phyloP scores from a whole-genome alignment of 345 rosid genomes.

The Dovyalis caffra region DNA sequence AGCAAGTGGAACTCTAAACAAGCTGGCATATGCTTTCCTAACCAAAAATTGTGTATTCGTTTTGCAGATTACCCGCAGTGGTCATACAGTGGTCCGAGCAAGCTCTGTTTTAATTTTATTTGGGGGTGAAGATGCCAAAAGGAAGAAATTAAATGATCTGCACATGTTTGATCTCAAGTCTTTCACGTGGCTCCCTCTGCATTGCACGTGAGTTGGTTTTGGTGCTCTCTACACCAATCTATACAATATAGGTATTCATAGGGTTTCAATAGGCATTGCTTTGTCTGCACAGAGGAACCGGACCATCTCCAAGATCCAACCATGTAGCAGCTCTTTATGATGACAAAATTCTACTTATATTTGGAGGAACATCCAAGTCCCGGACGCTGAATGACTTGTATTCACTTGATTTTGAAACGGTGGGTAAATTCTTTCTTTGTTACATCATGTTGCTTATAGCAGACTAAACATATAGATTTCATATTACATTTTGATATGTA shows the following conservation, averaged over 20 bases:
- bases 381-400: constrained; percentile 81
- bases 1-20: neutral
- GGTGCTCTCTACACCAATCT: neutral
- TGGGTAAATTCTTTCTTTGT: constrained; percentile 26
- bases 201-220: constrained; percentile 76
- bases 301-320: constrained; percentile 82
- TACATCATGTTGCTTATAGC: constrained; percentile 2
- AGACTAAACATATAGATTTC: neutral
- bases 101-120: constrained; percentile 74
- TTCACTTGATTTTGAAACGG: constrained; percentile 96
- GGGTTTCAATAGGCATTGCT: constrained; percentile 2
- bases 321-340: constrained; percentile 87
- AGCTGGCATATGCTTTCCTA: neutral
- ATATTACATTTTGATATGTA: constrained; percentile 5
- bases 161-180: constrained; percentile 97
- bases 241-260: neutral
- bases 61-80: constrained; percentile 79
- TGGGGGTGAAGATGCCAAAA: constrained; percentile 92
- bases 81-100: constrained; percentile 90
- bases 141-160: constrained; percentile 86
- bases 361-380: constrained; percentile 89
- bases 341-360: constrained; percentile 71
- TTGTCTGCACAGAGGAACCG: constrained; percentile 60
- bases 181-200: constrained; percentile 91
- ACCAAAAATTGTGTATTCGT: constrained; percentile 6